Percentiles rank a stretch among this genome's conserved stretches.
phyloP scores from a whole-genome alignment of 2,329 filamentous ascomycete genomes.

The Botrytis paeoniae region DNA sequence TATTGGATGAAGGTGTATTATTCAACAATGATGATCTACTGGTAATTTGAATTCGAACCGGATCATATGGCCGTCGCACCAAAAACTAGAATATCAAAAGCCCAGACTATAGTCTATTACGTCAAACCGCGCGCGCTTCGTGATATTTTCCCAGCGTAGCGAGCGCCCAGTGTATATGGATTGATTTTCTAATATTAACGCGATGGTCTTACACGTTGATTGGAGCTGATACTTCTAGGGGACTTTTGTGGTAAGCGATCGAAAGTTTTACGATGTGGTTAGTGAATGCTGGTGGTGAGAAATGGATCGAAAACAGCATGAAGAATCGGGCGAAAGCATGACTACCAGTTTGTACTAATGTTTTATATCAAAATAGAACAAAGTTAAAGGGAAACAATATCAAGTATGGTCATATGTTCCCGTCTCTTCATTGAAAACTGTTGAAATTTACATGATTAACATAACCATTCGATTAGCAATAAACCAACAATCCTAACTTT shows the following conservation, averaged over 20 bases:
- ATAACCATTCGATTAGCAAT: background rate
- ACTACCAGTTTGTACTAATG: background rate
- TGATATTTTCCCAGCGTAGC: background rate
- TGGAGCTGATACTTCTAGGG: background rate
- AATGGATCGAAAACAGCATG: background rate
- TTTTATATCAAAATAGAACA: background rate
- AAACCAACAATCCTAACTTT: no score
- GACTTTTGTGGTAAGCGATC: background rate
- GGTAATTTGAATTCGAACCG: background rate
- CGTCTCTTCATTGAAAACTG: background rate
- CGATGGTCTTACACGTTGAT: background rate
- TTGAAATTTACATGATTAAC: background rate
- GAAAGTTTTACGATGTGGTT: background rate
- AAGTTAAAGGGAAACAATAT: background rate
- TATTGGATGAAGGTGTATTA: background rate
- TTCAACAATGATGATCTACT: constrained; percentile 9
- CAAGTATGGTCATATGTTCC: background rate
- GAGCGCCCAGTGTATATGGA: background rate
- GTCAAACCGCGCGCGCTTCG: background rate
- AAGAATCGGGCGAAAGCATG: background rate
- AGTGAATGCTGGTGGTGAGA: background rate
- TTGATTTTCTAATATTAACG: background rate
- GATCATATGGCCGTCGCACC: background rate
- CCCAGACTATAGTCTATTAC: no score
- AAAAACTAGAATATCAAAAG: background rate